phyloP scores from a whole-genome alignment of 139 green algal species.

The Penium margaritaceum region DNA sequence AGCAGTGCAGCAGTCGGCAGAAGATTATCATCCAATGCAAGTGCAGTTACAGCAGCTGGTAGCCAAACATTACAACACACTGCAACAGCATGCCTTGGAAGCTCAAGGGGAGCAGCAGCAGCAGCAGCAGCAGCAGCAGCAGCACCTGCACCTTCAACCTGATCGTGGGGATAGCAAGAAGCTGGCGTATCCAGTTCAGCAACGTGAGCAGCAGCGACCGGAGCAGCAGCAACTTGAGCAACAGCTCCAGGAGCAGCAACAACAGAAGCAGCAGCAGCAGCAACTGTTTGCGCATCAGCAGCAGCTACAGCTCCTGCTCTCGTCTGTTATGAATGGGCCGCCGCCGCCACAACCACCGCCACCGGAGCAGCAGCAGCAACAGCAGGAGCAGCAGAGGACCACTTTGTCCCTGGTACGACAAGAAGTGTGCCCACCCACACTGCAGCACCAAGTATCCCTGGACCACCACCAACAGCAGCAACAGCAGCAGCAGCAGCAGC shows the following conservation, averaged over 20 bases:
- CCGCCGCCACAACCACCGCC: too few relatives aligned
- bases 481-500: not conserved
- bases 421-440: too few relatives aligned
- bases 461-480: not conserved
- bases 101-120: not conserved
- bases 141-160: not conserved
- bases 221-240: not conserved
- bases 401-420: too few relatives aligned
- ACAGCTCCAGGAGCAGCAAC: not conserved
- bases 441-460: too few relatives aligned
- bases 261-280: not conserved
- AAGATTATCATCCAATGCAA: not conserved
- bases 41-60: too few relatives aligned
- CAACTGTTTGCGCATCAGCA: too few relatives aligned
- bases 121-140: not conserved
- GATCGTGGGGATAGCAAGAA: not conserved
- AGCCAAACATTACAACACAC: too few relatives aligned
- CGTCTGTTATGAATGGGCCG: too few relatives aligned
- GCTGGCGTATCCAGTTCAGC: not conserved
- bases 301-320: too few relatives aligned
- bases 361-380: not conserved
- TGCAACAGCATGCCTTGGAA: too few relatives aligned
- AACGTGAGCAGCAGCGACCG: not conserved
- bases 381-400: not conserved
- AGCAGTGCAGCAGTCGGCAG: slow-evolving; percentile 1